These are phyloP conservation scores for Hanseniaspora lachancei DNA, from an alignment of 805 yeast species.

Conservation along the genomic window DNA sequence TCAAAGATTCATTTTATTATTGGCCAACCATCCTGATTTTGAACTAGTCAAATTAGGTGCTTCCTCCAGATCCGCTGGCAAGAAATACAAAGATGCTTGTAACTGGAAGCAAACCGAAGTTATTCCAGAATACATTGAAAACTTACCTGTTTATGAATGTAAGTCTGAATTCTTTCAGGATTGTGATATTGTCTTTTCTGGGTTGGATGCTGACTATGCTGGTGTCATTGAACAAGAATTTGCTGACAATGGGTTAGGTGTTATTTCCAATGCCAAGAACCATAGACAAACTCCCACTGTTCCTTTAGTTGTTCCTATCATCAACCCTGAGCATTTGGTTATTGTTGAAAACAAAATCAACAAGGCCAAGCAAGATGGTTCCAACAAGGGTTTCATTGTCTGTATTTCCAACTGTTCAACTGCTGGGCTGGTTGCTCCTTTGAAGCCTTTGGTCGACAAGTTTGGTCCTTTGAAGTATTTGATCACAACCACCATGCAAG, in stretches of 20 bases:
- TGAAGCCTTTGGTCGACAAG: slow-evolving; percentile 78
- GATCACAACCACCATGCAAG: slow-evolving; percentile 87
- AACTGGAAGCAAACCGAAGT: slow-evolving; percentile 87
- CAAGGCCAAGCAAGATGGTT: slow-evolving; percentile 42
- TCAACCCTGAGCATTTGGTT: slow-evolving; percentile 79
- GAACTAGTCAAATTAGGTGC: slow-evolving; percentile 82
- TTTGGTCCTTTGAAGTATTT: slow-evolving; percentile 84
- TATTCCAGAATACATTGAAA: slow-evolving; percentile 55
- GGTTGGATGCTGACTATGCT: slow-evolving; percentile 84
- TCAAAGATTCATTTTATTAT: slow-evolving; percentile 77
- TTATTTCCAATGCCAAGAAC: slow-evolving; percentile 91
- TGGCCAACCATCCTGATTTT: slow-evolving; percentile 81
- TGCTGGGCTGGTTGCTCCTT: slow-evolving; percentile 93
- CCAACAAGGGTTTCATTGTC: slow-evolving; percentile 63
- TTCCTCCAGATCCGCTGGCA: slow-evolving; percentile 86
- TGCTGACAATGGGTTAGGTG: slow-evolving; percentile 64
- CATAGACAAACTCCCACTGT: slow-evolving; percentile 79
- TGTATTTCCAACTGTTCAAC: slow-evolving; percentile 98
- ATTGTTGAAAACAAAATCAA: slow-evolving; percentile 48
- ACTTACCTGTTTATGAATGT: slow-evolving; percentile 64
- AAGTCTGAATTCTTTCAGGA: slow-evolving; percentile 60
- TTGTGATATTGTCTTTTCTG: slow-evolving; percentile 91
- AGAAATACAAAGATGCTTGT: slow-evolving; percentile 68
- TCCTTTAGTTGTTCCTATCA: slow-evolving; percentile 90
- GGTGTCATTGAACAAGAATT: slow-evolving; percentile 84